Conservation (phyloP, 2,329 filamentous ascomycete species). For the Sclerotinia sclerotiorum region DNA sequence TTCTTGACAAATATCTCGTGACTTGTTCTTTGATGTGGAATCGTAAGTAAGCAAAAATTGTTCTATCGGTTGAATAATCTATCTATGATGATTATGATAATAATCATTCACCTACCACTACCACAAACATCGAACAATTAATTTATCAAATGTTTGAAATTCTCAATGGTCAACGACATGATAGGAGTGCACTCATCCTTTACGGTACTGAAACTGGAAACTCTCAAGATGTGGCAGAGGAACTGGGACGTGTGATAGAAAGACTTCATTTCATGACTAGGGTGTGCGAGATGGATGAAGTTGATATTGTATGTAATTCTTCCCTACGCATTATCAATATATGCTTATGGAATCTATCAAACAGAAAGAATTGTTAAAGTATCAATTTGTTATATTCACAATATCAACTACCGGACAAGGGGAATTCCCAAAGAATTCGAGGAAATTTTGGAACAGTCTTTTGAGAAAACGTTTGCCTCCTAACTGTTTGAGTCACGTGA, state of each 20-base stretch:
- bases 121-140: neutral
- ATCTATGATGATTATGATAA: neutral
- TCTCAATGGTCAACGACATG: slow-evolving; percentile 33
- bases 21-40: neutral
- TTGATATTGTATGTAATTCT: slow-evolving; percentile 65
- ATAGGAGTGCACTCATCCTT: slow-evolving; percentile 65
- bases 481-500: slow-evolving; percentile 65
- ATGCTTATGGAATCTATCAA: slow-evolving; percentile 32
- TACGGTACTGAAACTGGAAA: slow-evolving; percentile 97
- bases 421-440: slow-evolving; percentile 82
- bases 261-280: slow-evolving; percentile 75
- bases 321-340: neutral
- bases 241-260: slow-evolving; percentile 72
- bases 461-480: slow-evolving; percentile 74
- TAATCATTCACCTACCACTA: neutral
- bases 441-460: slow-evolving; percentile 80
- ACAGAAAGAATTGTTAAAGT: slow-evolving; percentile 53
- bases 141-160: slow-evolving; percentile 8
- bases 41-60: neutral
- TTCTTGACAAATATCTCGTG: neutral
- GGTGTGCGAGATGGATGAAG: slow-evolving; percentile 71
- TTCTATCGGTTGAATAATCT: neutral
- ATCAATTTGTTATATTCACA: slow-evolving; percentile 69
- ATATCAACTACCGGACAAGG: slow-evolving; percentile 94
- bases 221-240: slow-evolving; percentile 84